phyloP scores from a whole-genome alignment of 225 moss, liverwort and hornwort species.

The Polytrichum formosum region DNA sequence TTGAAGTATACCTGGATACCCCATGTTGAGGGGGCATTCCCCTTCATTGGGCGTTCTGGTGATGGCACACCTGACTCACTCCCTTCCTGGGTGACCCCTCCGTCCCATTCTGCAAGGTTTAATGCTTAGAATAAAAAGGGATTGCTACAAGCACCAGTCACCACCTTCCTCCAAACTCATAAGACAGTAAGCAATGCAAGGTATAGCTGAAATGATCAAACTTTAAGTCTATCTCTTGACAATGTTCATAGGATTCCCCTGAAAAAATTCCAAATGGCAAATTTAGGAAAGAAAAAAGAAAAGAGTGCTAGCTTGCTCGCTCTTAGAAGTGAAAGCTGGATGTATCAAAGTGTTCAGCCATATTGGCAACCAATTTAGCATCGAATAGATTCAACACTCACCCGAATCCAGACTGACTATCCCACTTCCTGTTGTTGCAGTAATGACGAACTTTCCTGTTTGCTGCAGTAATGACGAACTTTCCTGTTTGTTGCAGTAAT shows the following conservation, averaged over 20 bases:
- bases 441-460: not conserved
- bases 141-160: not conserved
- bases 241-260: not conserved
- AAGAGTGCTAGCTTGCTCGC: too few species aligned
- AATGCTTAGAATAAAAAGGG: slow-evolving; percentile 12
- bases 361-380: not conserved
- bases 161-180: not conserved
- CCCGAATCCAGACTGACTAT: slow-evolving; percentile 50
- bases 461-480: slow-evolving; percentile 14
- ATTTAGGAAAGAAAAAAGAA: not conserved
- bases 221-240: not conserved
- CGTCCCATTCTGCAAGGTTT: slow-evolving; percentile 47
- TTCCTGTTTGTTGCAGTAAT: too few species aligned
- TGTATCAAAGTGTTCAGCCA: not conserved
- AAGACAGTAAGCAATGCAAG: not conserved
- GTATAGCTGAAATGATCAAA: not conserved
- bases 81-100: slow-evolving; percentile 37
- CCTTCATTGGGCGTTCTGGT: slow-evolving; percentile 45
- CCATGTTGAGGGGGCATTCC: slow-evolving; percentile 42
- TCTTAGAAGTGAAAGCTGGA: not conserved
- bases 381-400: slow-evolving; percentile 10
- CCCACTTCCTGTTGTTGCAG: slow-evolving; percentile 33
- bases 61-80: slow-evolving; percentile 25
- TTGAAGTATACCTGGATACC: slow-evolving; percentile 45
- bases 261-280: not conserved